Conservation (phyloP, 441 rosid species). For the Populus hybrid region DNA sequence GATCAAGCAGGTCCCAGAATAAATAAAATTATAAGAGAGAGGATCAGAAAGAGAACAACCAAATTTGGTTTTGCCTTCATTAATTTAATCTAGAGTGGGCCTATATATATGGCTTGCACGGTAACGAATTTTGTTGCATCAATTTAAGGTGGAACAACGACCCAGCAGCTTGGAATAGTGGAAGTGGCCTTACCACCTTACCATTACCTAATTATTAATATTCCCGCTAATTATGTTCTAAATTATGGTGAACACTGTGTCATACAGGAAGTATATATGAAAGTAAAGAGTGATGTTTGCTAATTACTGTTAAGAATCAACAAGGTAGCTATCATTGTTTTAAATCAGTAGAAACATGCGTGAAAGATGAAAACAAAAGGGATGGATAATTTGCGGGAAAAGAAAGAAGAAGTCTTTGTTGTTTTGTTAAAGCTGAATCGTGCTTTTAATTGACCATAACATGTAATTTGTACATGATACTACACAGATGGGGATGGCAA, state of each 20-base stretch:
- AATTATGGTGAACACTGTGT: background rate
- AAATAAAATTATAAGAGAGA: background rate
- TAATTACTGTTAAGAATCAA: background rate
- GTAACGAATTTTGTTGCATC: background rate
- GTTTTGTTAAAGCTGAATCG: background rate
- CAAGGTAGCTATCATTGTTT: background rate
- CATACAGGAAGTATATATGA: background rate
- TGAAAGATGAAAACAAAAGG: background rate
- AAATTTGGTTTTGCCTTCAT: background rate
- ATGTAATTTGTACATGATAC: background rate
- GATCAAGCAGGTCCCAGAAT: background rate
- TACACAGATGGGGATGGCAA: slow-evolving; percentile 66
- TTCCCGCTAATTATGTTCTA: background rate
- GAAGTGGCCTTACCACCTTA: background rate
- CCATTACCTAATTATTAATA: background rate
- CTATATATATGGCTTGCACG: background rate
- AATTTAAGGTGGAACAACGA: background rate
- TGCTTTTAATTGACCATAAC: background rate
- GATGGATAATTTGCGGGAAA: background rate
- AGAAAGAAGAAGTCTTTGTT: background rate
- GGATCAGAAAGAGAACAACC: background rate
- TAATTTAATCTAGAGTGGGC: background rate
- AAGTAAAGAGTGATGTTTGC: background rate
- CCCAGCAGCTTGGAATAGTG: background rate
- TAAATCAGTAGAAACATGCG: background rate